A percentile compares a stretch with the other conserved stretches of the same genome.
phyloP scores from a whole-genome alignment of 768 basidiomycete species.

The Galerina marginata region DNA sequence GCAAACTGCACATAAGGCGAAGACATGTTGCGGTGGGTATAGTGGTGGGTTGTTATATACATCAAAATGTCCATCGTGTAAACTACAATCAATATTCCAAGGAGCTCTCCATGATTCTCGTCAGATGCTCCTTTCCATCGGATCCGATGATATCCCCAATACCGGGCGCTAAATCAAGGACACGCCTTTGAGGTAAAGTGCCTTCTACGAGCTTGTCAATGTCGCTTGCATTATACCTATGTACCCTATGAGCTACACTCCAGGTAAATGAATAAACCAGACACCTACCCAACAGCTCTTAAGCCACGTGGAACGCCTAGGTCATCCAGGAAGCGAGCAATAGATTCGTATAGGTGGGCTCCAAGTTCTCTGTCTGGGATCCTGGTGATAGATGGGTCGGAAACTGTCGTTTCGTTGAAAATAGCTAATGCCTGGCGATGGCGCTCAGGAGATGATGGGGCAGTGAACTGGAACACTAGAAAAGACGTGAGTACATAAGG shows the following conservation, averaged over 20 bases:
- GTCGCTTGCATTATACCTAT: conserved; percentile 68
- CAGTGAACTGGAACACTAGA: conserved; percentile 91
- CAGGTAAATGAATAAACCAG: neutral
- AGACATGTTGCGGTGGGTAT: neutral
- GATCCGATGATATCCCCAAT: conserved; percentile 83
- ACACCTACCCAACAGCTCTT: conserved; percentile 69
- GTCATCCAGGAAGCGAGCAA: conserved; percentile 85
- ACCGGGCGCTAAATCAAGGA: conserved; percentile 91
- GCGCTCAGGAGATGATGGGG: conserved; percentile 89
- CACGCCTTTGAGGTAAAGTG: conserved; percentile 89
- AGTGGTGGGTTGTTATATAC: neutral
- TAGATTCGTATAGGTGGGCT: conserved; percentile 79
- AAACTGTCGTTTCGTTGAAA: conserved; percentile 69
- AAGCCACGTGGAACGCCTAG: conserved; percentile 88
- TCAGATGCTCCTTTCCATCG: conserved; percentile 84
- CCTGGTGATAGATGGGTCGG: conserved; percentile 71
- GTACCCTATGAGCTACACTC: neutral
- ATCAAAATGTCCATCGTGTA: neutral
- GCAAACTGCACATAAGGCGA: neutral
- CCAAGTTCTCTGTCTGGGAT: conserved; percentile 85
- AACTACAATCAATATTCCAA: conserved; percentile 68
- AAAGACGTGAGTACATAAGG: neutral
- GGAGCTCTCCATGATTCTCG: conserved; percentile 79
- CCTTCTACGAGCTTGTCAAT: conserved; percentile 84
- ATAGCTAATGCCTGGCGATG: conserved; percentile 89